Evolutionary conservation across 1,139 yeast genomes (phyloP).

Genomic region (Hemisphaericaspora subhashii): DNA sequence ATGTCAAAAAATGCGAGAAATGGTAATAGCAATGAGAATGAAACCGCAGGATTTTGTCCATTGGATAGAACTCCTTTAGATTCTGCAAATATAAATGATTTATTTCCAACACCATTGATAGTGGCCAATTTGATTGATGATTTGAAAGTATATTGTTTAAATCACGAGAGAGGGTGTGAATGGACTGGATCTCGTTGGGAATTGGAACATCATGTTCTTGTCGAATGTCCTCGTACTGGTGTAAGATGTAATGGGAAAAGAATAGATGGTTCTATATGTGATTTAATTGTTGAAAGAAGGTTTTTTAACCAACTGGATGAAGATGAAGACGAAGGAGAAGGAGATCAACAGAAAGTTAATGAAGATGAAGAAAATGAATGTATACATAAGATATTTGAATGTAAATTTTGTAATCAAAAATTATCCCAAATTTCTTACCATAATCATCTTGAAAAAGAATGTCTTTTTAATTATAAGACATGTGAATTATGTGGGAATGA

Average conservation of each 20-base stretch:
- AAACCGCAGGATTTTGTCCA: constrained; percentile 51
- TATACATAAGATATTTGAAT: constrained; percentile 37
- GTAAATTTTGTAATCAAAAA: constrained; percentile 39
- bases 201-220: constrained; percentile 49
- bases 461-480: constrained; percentile 39
- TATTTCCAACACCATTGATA: constrained; percentile 62
- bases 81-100: constrained; percentile 37
- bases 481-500: constrained; percentile 45
- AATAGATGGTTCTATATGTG: constrained; percentile 9
- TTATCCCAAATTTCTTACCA: constrained; percentile 32
- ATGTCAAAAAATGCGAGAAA: constrained; percentile 20
- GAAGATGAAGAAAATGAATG: constrained; percentile 19
- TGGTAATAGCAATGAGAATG: constrained; percentile 11
- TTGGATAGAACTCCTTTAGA: constrained; percentile 58
- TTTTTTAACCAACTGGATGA: constrained; percentile 6
- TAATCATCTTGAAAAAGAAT: constrained; percentile 38
- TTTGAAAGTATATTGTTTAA: constrained; percentile 56
- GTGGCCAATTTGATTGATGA: constrained; percentile 65
- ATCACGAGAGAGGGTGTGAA: constrained; percentile 53
- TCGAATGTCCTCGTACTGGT: constrained; percentile 53
- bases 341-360: not conserved
- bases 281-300: constrained; percentile 15
- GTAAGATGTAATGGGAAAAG: constrained; percentile 43
- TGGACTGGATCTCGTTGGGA: constrained; percentile 66
- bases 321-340: constrained; percentile 4